Evolutionary conservation across 768 basidiomycete genomes (phyloP), one percentile per base, ranked within the genome.

Genomic region (Exsudoporus frostii): DNA sequence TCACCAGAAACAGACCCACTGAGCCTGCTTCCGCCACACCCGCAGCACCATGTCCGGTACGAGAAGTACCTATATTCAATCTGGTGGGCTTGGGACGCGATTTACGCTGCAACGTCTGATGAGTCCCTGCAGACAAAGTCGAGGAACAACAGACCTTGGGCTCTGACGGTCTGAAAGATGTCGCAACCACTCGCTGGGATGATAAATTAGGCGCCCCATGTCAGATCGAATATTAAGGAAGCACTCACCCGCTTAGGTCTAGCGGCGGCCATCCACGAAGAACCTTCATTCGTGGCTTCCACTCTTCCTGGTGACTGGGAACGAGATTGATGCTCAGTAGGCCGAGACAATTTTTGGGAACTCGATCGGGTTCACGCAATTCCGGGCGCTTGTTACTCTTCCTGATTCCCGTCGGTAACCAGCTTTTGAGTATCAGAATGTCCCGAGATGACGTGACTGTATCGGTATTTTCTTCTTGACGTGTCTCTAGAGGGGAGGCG

Each of bases 391-490:
- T 45, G 7, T 20, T 22, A 15, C 30, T 3, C 20, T 22, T 20
- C 30, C 14, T 19, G 30, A 33, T 20, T 15, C 10, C 10, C 9
- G 8, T 20, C 7, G 8, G 44, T 14, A 32, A 1, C 7, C 9
- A 15, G 30, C 15, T 32, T 32, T 32, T 32, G 15, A 45, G 2
- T 4, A 32, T 32, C 8, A 0, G 30, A 20, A 14, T 32, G 14
- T 8, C 27, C n/a, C 7, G 4, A 6, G 37, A 19, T 38, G 22
- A n/a, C 34, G 2, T 22, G 8, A 1, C 5, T 15, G 8, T 15
- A 27, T n/a, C 4, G 1, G 2, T 0, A n/a, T 13, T 19, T 6
- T n/a, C 4, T 0, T 43, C 42, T 19, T 10, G 17, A 27, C 2
- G 5, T 13, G 22, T 6, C 0, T n/a, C 19, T 20, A 2, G 5